Conservation (phyloP, 225 moss, liverwort and hornwort species). For the Polytrichum formosum region DNA sequence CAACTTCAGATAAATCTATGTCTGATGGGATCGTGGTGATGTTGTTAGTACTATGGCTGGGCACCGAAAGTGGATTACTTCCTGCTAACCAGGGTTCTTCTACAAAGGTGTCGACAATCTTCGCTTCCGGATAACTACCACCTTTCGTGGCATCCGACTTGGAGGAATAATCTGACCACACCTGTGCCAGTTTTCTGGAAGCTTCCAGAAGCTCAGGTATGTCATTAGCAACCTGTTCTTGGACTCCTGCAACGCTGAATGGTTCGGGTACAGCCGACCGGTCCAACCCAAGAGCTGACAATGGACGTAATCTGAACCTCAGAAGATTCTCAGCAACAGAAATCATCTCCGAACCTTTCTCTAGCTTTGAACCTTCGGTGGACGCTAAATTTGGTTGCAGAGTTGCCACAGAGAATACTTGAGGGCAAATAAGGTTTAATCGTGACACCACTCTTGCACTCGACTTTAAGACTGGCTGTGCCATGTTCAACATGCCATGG, state of each 20-base stretch:
- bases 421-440: slow-evolving; percentile 86
- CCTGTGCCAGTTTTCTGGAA: slow-evolving; percentile 47
- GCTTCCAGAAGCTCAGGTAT: slow-evolving; percentile 70
- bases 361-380: slow-evolving; percentile 28
- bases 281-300: slow-evolving; percentile 71
- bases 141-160: slow-evolving; percentile 11
- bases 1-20: slow-evolving; percentile 18
- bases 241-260: slow-evolving; percentile 54
- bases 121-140: slow-evolving; percentile 13
- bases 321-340: slow-evolving; percentile 80
- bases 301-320: slow-evolving; percentile 90
- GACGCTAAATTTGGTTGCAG: slow-evolving; percentile 33
- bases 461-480: slow-evolving; percentile 74
- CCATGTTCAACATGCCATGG: slow-evolving; percentile 73
- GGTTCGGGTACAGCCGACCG: slow-evolving; percentile 74
- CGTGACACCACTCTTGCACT: slow-evolving; percentile 83
- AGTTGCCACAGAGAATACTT: slow-evolving; percentile 81
- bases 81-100: slow-evolving; percentile 65
- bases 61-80: slow-evolving; percentile 13
- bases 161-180: slow-evolving; percentile 47
- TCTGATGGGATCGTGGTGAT: slow-evolving; percentile 17
- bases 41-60: slow-evolving; percentile 1
- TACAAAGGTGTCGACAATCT: slow-evolving; percentile 27
- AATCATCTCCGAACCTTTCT: slow-evolving; percentile 21
- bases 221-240: slow-evolving; percentile 61